These are phyloP conservation scores for Lonicera japonica DNA, from an alignment of 129 eudicot species.

Conservation along the genomic window DNA sequence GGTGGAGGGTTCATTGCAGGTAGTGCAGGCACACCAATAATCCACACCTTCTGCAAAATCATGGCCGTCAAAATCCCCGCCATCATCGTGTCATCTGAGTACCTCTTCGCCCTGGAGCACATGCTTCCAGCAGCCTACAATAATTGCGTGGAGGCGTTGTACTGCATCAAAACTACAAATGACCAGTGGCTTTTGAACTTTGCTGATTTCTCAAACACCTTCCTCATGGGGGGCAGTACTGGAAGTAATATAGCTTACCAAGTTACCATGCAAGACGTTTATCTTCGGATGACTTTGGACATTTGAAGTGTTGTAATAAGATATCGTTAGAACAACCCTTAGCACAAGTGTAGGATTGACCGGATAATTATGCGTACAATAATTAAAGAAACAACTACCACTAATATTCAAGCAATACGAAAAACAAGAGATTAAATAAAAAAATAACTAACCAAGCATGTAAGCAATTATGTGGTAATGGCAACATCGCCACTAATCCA, in stretches of 20 bases:
- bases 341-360: too few species aligned
- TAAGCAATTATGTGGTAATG: too few species aligned
- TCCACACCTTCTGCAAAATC: slow-evolving; percentile 17
- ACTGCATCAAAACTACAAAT: slow-evolving; percentile 28
- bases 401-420: too few species aligned
- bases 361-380: too few species aligned
- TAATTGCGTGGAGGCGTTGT: slow-evolving; percentile 33
- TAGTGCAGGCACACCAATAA: slow-evolving; percentile 9
- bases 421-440: too few species aligned
- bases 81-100: slow-evolving; percentile 33
- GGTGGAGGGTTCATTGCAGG: slow-evolving; percentile 33
- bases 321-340: too few species aligned
- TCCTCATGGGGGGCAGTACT: slow-evolving; percentile 45
- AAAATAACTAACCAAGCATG: too few species aligned
- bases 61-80: slow-evolving; percentile 17
- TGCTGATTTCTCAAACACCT: slow-evolving; percentile 30
- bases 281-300: slow-evolving; percentile 14
- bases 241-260: slow-evolving; percentile 60
- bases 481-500: too few species aligned
- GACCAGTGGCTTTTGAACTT: slow-evolving; percentile 25
- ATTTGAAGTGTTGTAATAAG: too few species aligned
- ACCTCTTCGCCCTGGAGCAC: slow-evolving; percentile 40
- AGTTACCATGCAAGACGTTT: slow-evolving; percentile 32
- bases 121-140: slow-evolving; percentile 46
- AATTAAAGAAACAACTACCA: too few species aligned